Evolutionary conservation across 257 asterid genomes (phyloP).

Genomic region (Solanum clarkiae): DNA sequence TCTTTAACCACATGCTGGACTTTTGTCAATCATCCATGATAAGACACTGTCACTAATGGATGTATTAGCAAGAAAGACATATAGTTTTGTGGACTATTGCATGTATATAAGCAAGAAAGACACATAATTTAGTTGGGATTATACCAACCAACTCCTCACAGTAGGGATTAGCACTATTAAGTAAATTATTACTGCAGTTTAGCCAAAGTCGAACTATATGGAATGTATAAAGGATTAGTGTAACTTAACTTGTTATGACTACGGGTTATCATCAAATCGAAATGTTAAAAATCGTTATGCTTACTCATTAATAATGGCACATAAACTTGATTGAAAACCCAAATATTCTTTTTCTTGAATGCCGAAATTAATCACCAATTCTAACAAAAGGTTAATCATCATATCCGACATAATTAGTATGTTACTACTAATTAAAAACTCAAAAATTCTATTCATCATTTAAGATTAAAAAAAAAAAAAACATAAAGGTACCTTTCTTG

Average conservation of each 20-base stretch:
- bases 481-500: constrained; percentile 10
- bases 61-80: neutral
- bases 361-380: neutral
- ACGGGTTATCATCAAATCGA: neutral
- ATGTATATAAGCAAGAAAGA: neutral
- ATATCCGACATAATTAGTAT: neutral
- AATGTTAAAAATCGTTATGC: neutral
- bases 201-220: neutral
- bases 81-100: neutral
- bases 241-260: neutral
- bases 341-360: neutral
- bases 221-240: neutral
- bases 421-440: neutral
- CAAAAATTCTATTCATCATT: neutral
- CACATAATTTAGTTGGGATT: neutral
- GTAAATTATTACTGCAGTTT: neutral
- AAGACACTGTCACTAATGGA: neutral
- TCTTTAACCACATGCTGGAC: neutral
- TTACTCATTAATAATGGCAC: neutral
- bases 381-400: neutral
- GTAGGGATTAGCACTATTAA: neutral
- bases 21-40: neutral
- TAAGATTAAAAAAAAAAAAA: neutral
- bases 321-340: neutral
- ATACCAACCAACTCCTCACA: neutral